Evolutionary conservation across 306 rosid genomes (phyloP).

Genomic region (Quercus robur): DNA sequence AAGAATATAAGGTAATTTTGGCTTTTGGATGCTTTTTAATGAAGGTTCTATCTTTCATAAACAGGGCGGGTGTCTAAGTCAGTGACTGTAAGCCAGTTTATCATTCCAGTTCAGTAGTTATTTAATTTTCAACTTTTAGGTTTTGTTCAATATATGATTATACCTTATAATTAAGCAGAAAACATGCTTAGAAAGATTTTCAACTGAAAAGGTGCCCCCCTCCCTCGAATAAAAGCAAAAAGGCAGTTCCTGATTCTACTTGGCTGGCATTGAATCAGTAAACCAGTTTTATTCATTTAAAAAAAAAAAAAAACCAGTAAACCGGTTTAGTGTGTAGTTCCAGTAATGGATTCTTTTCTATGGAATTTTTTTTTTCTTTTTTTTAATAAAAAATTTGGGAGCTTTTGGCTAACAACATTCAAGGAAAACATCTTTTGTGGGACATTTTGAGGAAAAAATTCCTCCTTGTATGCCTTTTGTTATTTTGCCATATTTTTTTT

Average conservation of each 20-base stretch:
- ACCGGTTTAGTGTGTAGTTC: too few relatives aligned
- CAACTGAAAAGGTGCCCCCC: background rate
- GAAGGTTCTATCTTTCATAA: background rate
- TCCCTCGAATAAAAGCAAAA: background rate
- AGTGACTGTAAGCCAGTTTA: background rate
- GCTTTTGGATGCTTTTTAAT: background rate
- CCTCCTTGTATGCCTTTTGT: background rate
- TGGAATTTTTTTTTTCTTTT: too few relatives aligned
- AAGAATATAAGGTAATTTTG: background rate
- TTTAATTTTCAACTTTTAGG: background rate
- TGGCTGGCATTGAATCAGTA: too few relatives aligned
- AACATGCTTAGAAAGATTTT: background rate
- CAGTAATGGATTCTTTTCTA: background rate
- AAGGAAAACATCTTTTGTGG: background rate
- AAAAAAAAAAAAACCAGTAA: too few relatives aligned
- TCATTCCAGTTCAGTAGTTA: background rate
- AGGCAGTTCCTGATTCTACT: too few relatives aligned
- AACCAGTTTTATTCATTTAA: too few relatives aligned
- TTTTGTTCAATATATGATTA: background rate
- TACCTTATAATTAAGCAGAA: background rate
- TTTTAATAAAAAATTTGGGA: too few relatives aligned
- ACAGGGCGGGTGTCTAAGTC: background rate
- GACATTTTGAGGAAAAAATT: background rate
- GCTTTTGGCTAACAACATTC: background rate
- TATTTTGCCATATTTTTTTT: background rate